Conservation (phyloP, 352 stramenopile species). For the Globisporangium viniferum region DNA sequence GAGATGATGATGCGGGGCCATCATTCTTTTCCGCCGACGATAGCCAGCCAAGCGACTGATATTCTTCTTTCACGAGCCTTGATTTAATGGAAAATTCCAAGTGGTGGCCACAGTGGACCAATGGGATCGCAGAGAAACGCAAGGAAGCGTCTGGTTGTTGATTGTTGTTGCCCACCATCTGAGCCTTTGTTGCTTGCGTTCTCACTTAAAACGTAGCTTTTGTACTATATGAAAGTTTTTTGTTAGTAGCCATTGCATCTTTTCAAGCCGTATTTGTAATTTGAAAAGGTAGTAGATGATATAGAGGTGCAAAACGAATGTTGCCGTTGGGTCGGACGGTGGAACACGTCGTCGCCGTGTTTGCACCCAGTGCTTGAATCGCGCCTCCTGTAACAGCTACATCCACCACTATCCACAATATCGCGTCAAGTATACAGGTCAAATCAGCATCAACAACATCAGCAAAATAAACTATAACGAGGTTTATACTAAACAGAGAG, state of each 20-base stretch:
- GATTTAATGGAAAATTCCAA: background rate
- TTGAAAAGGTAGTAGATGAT: background rate
- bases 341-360: background rate
- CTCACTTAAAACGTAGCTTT: background rate
- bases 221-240: background rate
- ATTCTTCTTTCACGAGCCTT: background rate
- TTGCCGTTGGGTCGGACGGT: background rate
- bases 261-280: no score
- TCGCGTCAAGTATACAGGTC: no score
- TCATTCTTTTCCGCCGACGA: background rate
- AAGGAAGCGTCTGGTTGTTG: background rate
- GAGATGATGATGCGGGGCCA: background rate
- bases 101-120: background rate
- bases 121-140: background rate
- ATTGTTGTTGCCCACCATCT: background rate
- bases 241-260: no score
- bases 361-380: background rate
- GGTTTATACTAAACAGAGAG: background rate
- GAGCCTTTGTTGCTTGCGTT: background rate
- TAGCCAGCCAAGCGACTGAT: background rate
- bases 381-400: background rate
- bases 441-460: no score
- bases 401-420: slow-evolving; percentile 1
- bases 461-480: no score
- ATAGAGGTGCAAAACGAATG: background rate